Evolutionary conservation across 768 basidiomycete species (phyloP).

Genomic region (Trametes punicea): DNA sequence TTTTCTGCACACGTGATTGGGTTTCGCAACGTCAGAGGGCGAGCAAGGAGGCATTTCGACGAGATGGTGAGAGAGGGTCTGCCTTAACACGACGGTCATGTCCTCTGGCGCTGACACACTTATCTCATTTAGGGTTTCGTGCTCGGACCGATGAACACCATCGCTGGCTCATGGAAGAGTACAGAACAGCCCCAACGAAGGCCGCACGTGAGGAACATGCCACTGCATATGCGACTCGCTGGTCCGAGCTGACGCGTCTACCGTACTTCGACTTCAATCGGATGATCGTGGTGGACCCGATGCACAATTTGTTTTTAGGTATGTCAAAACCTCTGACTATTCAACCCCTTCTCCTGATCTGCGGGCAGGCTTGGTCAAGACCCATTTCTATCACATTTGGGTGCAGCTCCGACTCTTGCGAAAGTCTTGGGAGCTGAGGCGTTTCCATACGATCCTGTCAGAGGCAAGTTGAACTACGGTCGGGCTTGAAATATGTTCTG

Average conservation of each 20-base stretch:
- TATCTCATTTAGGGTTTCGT: slow-evolving; percentile 7
- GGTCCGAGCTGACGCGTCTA: slow-evolving; percentile 9
- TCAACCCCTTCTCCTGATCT: too few species aligned
- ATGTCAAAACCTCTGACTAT: not conserved
- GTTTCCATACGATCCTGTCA: slow-evolving; percentile 7
- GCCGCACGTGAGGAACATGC: slow-evolving; percentile 1
- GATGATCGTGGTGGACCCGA: slow-evolving; percentile 17
- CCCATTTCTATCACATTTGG: slow-evolving; percentile 18
- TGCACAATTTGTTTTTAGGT: slow-evolving; percentile 20
- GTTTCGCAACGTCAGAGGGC: slow-evolving; percentile 28
- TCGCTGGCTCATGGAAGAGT: slow-evolving; percentile 12
- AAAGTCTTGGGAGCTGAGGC: slow-evolving; percentile 5
- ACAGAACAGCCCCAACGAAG: not conserved
- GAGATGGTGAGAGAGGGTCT: slow-evolving; percentile 19
- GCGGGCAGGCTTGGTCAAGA: slow-evolving; percentile 16
- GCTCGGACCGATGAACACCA: slow-evolving; percentile 20
- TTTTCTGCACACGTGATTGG: slow-evolving; percentile 37
- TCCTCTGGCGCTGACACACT: not conserved
- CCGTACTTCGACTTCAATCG: slow-evolving; percentile 15
- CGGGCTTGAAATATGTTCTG: not conserved
- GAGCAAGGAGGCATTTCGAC: slow-evolving; percentile 20
- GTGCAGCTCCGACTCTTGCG: slow-evolving; percentile 8
- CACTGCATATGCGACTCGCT: slow-evolving; percentile 1
- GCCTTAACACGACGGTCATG: not conserved
- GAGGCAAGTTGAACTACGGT: not conserved